phyloP scores from a whole-genome alignment of 176 grass and related monocot genomes.

The Poa pratensis region DNA sequence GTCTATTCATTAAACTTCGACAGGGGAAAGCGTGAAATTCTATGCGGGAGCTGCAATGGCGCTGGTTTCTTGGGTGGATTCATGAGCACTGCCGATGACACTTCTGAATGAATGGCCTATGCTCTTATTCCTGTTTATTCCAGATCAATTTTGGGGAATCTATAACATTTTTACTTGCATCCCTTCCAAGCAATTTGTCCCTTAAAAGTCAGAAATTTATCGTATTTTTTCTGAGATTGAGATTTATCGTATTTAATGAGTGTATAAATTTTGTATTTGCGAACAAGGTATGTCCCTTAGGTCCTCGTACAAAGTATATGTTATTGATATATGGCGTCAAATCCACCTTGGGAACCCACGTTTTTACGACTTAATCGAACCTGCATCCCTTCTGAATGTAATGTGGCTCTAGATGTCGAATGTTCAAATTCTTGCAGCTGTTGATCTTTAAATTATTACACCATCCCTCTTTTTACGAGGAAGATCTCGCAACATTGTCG shows the following conservation, averaged over 20 bases:
- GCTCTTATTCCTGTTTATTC: neutral
- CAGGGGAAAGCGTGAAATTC: constrained; percentile 86
- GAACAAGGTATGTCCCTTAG: neutral
- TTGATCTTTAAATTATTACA: neutral
- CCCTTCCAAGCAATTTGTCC: neutral
- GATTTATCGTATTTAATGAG: constrained; percentile 21
- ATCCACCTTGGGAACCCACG: neutral
- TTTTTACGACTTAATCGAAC: neutral
- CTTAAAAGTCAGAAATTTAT: neutral
- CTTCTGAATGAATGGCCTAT: constrained; percentile 34
- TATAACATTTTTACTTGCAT: neutral
- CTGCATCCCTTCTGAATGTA: too few relatives aligned
- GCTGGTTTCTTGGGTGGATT: constrained; percentile 94
- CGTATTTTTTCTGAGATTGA: neutral
- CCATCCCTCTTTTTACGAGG: neutral
- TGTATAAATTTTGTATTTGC: constrained; percentile 14
- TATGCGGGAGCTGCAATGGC: constrained; percentile 92
- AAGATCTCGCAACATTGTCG: neutral
- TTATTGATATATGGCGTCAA: neutral
- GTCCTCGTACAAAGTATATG: neutral
- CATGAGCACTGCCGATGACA: constrained; percentile 72
- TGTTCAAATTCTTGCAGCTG: neutral
- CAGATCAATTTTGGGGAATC: constrained; percentile 26
- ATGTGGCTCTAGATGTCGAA: neutral
- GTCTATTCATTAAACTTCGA: neutral